Percentiles rank a stretch among this genome's conserved stretches.
Evolutionary conservation across 164 flowering plant species (phyloP).

Genomic region (Sedum album): DNA sequence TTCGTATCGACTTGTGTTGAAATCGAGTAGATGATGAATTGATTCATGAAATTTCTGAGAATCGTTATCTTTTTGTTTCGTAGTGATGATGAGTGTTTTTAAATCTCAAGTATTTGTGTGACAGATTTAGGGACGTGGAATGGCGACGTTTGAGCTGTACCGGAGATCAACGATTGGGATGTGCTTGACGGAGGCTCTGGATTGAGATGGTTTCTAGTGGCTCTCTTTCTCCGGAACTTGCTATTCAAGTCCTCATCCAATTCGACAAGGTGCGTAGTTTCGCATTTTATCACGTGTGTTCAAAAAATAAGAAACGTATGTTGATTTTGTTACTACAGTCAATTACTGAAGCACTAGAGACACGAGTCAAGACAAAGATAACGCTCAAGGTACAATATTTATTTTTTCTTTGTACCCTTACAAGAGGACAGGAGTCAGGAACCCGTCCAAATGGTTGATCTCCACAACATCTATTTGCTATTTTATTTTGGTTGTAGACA

Average conservation of each 20-base stretch:
- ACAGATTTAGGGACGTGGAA: too few species aligned
- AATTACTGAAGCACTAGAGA: conserved; percentile 65
- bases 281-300: background rate
- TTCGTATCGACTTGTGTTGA: too few species aligned
- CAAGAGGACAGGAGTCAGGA: too few species aligned
- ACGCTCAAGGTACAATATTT: conserved; percentile 35
- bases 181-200: conserved; percentile 95
- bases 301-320: too few species aligned
- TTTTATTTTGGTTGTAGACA: too few species aligned
- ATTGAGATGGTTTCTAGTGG: conserved; percentile 85
- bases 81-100: background rate
- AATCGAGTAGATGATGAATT: background rate
- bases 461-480: background rate
- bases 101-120: too few species aligned
- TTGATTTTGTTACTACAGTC: conserved; percentile 27
- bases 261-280: conserved; percentile 63
- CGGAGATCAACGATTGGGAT: conserved; percentile 89
- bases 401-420: too few species aligned
- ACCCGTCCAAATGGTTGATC: too few species aligned
- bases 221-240: conserved; percentile 81
- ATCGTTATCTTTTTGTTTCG: background rate
- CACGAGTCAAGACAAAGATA: conserved; percentile 63
- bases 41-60: background rate
- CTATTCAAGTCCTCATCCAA: conserved; percentile 89
- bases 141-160: conserved; percentile 94